These are phyloP conservation scores for Podila horticola DNA, from an alignment of 192 early-diverging fungal species.

Conservation along the genomic window DNA sequence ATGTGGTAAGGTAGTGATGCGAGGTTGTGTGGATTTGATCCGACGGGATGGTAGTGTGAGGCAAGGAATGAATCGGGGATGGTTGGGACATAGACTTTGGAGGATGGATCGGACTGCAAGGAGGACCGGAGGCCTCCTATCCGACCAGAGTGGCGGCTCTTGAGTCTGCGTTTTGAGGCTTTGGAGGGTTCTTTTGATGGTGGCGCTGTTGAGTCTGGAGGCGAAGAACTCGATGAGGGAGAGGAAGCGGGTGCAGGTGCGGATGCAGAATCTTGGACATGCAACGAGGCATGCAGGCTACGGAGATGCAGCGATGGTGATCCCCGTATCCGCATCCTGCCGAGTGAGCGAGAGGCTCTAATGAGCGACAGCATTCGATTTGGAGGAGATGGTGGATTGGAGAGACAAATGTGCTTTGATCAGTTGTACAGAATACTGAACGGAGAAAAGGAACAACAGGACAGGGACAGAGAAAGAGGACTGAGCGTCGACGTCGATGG, in stretches of 20 bases:
- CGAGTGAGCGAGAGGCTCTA: no score
- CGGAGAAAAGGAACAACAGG: no score
- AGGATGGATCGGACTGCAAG: conserved; percentile 1
- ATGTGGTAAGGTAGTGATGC: conserved; percentile 26
- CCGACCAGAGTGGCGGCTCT: background rate
- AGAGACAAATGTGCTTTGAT: no score
- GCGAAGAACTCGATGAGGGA: background rate
- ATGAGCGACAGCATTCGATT: no score
- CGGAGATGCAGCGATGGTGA: no score
- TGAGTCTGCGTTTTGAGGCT: background rate
- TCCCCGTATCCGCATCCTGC: no score
- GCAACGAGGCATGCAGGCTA: no score
- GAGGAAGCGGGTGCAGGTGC: background rate
- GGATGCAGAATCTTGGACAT: no score
- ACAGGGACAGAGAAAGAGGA: no score
- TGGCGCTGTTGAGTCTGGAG: background rate
- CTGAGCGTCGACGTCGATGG: no score
- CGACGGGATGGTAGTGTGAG: conserved; percentile 10
- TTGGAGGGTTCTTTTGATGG: conserved; percentile 1
- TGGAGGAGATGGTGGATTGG: no score
- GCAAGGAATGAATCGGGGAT: conserved; percentile 24
- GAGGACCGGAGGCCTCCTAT: background rate
- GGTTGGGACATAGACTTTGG: conserved; percentile 30
- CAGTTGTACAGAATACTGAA: no score
- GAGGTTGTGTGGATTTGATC: conserved; percentile 10